Evolutionary conservation across 345 rosid genomes (phyloP), one percentile per base, ranked within the genome.

Genomic region (Arabis alpina): DNA sequence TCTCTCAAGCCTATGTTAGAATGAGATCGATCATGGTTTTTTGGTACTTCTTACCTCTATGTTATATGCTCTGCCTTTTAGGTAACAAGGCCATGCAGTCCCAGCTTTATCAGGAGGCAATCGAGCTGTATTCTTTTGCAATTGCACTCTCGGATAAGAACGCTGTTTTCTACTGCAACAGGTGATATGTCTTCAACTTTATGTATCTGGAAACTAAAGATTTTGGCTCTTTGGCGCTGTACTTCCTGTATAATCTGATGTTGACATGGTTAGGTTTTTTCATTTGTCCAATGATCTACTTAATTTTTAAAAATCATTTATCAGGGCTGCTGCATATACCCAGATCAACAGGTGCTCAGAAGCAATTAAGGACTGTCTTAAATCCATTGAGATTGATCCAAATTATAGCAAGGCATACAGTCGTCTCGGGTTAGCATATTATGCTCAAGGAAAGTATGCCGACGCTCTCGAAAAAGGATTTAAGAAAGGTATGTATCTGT

Each of bases 301-400:
- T 25, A 14, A 41, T 24, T 32, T 25, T 15, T 3, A 14, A 19
- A 57, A 28, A 52, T 51, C 48, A 57, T 74, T 25, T 64, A 42
- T 71, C 82, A 88, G 95, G 93, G 96, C 93, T 4, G 93, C 96
- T 77, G 97, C 97, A 59, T 88, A 83, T 77, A 90, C 96, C 36
- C 93, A 87, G 81, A 70, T 86, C 55, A 82, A 81, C 70, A 81
- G 79, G 47, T 84, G 83, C 60, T 14, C 76, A 47, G 93, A 90
- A 75, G 97, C 96, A 30, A 79, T 93, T 63, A 67, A 66, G 48
- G 98, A 90, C 75, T 88, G 92, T 82, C 85, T 79, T 68, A 87
- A 83, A 79, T 88, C 98, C 55, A 80, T 86, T 65, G 92, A 87
- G 66, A 83, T 90, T 47, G 88, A 87, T 72, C 88, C 90, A 11